Evolutionary conservation across 306 rosid species (phyloP).

Genomic region (Alnus glutinosa): DNA sequence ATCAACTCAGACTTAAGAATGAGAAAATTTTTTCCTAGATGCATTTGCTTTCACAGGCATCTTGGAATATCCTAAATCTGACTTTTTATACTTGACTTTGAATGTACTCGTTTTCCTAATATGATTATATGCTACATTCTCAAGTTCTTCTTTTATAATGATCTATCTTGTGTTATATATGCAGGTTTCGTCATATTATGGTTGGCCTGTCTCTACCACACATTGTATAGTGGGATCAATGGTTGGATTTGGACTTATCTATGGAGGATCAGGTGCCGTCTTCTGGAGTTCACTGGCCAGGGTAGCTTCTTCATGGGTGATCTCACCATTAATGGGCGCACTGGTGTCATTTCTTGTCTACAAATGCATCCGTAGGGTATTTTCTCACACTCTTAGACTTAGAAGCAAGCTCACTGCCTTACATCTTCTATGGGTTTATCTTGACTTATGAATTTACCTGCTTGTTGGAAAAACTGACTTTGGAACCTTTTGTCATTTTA

Average conservation of each 20-base stretch:
- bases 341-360: conserved; percentile 87
- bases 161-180: conserved; percentile 21
- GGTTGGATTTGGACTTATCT: conserved; percentile 92
- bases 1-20: not conserved
- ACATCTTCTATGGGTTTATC: not conserved
- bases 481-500: not conserved
- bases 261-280: conserved; percentile 91
- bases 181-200: conserved; percentile 87
- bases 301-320: conserved; percentile 87
- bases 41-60: not conserved
- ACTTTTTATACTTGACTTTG: not conserved
- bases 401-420: conserved; percentile 16
- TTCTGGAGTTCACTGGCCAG: conserved; percentile 96
- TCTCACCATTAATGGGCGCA: conserved; percentile 93
- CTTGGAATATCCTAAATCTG: not conserved
- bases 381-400: conserved; percentile 28
- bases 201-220: conserved; percentile 98
- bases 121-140: not conserved
- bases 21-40: not conserved
- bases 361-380: conserved; percentile 93
- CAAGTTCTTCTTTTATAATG: not conserved
- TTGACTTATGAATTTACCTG: not conserved
- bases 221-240: conserved; percentile 98
- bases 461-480: not conserved
- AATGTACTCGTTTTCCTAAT: not conserved